A percentile compares a stretch with the other conserved stretches of the same genome.
These are phyloP conservation scores for Ogataea henricii DNA, from an alignment of 805 yeast species.

Conservation along the genomic window DNA sequence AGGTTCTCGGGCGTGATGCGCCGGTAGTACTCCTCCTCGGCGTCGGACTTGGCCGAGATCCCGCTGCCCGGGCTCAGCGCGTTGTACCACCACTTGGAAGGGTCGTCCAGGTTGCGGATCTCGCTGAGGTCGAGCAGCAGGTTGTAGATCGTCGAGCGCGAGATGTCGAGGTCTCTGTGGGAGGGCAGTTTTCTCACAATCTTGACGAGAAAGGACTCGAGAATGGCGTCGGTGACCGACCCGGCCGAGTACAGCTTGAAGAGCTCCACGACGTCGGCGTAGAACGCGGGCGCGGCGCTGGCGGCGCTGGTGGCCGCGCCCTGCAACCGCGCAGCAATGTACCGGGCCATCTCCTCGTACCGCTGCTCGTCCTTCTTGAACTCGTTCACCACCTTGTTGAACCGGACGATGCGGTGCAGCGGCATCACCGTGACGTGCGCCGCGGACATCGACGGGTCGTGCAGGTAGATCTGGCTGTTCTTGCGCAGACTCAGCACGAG, in stretches of 20 bases:
- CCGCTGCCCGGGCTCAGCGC: conserved; percentile 46
- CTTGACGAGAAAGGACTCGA: conserved; percentile 51
- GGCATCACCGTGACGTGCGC: conserved; percentile 48
- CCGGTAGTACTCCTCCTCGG: conserved; percentile 45
- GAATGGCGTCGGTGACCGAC: conserved; percentile 46
- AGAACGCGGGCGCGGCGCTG: conserved; percentile 14
- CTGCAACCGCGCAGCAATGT: conserved; percentile 18
- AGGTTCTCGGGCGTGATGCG: conserved; percentile 26
- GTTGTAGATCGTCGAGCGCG: conserved; percentile 56
- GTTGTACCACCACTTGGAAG: conserved; percentile 51
- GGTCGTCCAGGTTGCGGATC: conserved; percentile 42
- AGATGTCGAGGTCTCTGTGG: conserved; percentile 44
- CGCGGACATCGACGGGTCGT: conserved; percentile 32
- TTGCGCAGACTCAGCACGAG: conserved; percentile 51
- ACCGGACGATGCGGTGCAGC: conserved; percentile 36
- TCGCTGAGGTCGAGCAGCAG: conserved; percentile 40
- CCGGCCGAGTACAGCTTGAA: conserved; percentile 60
- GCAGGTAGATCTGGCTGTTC: conserved; percentile 42
- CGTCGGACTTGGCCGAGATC: conserved; percentile 44
- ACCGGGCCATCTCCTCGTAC: conserved; percentile 30
- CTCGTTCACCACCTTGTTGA: conserved; percentile 34
- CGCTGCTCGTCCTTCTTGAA: conserved; percentile 29
- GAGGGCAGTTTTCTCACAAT: conserved; percentile 36
- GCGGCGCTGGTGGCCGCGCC: conserved; percentile 1
- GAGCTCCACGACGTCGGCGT: conserved; percentile 44